A percentile compares a stretch with the other conserved stretches of the same genome.
phyloP scores from a whole-genome alignment of 2,329 filamentous ascomycete species.

The Colletotrichum abscissum region DNA sequence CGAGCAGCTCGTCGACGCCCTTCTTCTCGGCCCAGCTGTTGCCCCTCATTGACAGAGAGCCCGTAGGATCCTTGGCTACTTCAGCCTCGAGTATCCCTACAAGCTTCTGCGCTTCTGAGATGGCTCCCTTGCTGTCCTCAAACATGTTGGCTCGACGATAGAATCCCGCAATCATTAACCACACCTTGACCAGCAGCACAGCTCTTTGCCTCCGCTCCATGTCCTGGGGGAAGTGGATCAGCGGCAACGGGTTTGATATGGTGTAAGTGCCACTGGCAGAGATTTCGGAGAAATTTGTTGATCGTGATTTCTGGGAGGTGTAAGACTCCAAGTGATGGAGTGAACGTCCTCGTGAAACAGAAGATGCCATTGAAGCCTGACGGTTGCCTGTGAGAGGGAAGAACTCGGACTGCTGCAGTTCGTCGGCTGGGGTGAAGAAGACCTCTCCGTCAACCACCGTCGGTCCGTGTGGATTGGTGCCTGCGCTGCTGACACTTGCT shows the following conservation, averaged over 20 bases:
- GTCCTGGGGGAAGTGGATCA: constrained; percentile 66
- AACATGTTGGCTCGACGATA: constrained; percentile 85
- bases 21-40: constrained; percentile 83
- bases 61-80: constrained; percentile 70
- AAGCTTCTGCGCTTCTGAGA: constrained; percentile 84
- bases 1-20: constrained; percentile 86
- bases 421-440: constrained; percentile 61
- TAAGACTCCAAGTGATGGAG: constrained; percentile 59
- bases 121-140: constrained; percentile 83
- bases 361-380: constrained; percentile 52
- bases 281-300: constrained; percentile 53
- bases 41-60: constrained; percentile 69
- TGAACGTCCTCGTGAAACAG: constrained; percentile 56
- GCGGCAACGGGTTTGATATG: constrained; percentile 59
- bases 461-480: constrained; percentile 49
- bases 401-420: constrained; percentile 55
- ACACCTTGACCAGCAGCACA: constrained; percentile 78
- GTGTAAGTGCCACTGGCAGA: constrained; percentile 54
- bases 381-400: constrained; percentile 56
- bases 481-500: constrained; percentile 50
- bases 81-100: constrained; percentile 78
- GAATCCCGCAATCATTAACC: constrained; percentile 89
- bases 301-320: constrained; percentile 52
- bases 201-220: constrained; percentile 62
- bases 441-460: constrained; percentile 62